A percentile compares a stretch with the other conserved stretches of the same genome.
These are phyloP conservation scores for Barbarea vulgaris DNA, from an alignment of 345 rosid genomes.

Conservation along the genomic window DNA sequence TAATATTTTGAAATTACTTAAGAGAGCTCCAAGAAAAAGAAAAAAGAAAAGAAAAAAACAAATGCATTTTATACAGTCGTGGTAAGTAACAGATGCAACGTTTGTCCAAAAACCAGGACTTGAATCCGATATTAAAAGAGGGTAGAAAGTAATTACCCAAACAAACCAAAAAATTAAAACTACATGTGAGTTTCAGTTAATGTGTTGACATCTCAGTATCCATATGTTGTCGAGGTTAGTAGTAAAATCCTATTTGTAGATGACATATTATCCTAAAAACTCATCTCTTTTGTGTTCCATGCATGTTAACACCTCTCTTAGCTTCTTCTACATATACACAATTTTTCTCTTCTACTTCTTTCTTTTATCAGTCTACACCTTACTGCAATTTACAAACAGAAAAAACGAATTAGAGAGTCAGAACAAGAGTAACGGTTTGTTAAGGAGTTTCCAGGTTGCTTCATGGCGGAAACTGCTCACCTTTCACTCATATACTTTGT, in stretches of 20 bases:
- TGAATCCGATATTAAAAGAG: not conserved
- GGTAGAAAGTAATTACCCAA: not conserved
- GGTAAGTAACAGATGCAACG: slow-evolving; percentile 16
- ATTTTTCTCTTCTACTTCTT: slow-evolving; percentile 23
- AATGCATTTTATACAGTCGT: slow-evolving; percentile 5
- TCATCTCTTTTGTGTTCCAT: slow-evolving; percentile 21
- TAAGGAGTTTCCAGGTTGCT: not conserved
- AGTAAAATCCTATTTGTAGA: slow-evolving; percentile 30
- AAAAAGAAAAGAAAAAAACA: too few relatives aligned
- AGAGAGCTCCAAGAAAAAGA: not conserved
- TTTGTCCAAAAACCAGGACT: not conserved
- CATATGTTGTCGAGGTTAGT: slow-evolving; percentile 21
- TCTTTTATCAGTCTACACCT: slow-evolving; percentile 19
- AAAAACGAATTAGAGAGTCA: not conserved
- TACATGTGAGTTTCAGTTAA: slow-evolving; percentile 6
- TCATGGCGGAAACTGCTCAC: slow-evolving; percentile 21
- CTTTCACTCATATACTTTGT: slow-evolving; percentile 10
- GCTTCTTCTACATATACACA: slow-evolving; percentile 10
- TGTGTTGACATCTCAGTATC: slow-evolving; percentile 9
- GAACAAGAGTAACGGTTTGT: not conserved
- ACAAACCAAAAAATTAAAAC: not conserved
- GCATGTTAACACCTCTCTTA: slow-evolving; percentile 29
- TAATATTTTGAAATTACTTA: not conserved
- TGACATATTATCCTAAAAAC: slow-evolving; percentile 27
- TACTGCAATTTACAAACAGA: slow-evolving; percentile 15